phyloP scores from a whole-genome alignment of 768 basidiomycete species.

The Pisolithus microcarpus region DNA sequence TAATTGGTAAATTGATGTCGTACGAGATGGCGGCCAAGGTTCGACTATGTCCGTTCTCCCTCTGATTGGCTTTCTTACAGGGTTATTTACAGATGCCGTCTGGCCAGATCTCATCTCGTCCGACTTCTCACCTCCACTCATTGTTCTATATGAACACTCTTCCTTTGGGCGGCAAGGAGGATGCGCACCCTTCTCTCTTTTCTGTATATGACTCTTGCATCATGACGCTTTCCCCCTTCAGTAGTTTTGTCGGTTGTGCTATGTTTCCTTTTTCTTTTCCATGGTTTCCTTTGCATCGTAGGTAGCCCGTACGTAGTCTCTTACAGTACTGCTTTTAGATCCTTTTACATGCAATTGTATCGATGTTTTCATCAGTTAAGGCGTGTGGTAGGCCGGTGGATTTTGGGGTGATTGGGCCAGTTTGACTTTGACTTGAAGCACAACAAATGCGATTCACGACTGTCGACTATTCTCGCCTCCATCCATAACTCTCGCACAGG shows the following conservation, averaged over 20 bases:
- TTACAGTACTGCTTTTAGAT: not conserved
- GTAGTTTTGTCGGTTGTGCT: not conserved
- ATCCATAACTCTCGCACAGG: conserved; percentile 69
- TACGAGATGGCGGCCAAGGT: not conserved
- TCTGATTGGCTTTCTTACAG: too few species aligned
- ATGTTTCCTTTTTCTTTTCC: not conserved
- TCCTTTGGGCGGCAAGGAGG: too few species aligned
- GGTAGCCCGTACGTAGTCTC: not conserved
- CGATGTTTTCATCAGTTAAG: not conserved
- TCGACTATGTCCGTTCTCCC: not conserved
- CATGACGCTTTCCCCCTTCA: not conserved
- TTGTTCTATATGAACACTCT: too few species aligned
- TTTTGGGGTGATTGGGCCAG: too few species aligned
- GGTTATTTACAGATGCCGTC: too few species aligned
- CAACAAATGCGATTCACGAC: too few species aligned
- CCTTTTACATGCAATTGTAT: not conserved
- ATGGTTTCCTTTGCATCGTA: not conserved
- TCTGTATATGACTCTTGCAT: not conserved
- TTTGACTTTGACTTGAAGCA: too few species aligned
- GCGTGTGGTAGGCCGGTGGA: not conserved
- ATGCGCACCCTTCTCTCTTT: not conserved
- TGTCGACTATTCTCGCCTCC: conserved; percentile 19
- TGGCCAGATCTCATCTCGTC: too few species aligned
- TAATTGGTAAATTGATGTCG: not conserved
- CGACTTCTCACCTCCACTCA: too few species aligned